Evolutionary conservation across 345 rosid genomes (phyloP), one percentile per base, ranked within the genome.

Genomic region (Gossypium thurberi): DNA sequence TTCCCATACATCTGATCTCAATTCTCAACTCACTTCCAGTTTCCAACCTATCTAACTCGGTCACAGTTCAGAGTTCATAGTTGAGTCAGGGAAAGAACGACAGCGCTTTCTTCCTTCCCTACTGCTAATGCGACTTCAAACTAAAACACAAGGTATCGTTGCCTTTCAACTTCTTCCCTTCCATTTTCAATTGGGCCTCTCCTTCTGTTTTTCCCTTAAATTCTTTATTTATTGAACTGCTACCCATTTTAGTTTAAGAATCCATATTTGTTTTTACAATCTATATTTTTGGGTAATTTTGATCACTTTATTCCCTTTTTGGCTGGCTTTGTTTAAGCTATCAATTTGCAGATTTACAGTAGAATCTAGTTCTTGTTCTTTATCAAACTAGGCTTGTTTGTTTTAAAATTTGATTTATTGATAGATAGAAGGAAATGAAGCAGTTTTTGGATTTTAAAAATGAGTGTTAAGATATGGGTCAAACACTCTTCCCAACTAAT

Each of bases 381-480:
- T 12, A 46, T 59, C 13, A 21, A 46, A 23, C 4, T 21, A 10
- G 53, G 42, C 18, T 44, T 65, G 3, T 23, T 25, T 23, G 66
- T 7, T 11, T 26, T 47, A 3, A 47, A 67, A 8, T 48, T 56
- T 15, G 43, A 25, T 48, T 67, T 67, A 7, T 65, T 50, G 72
- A 17, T 66, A 68, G 17, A 55, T 10, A 14, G n/a, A 64, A 2
- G 47, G 51, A 28, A 58, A 72, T 47, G 65, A 21, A 33, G 46
- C 10, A 56, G 20, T 69, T 40, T 65, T 69, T 55, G 62, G 71
- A 74, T 74, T 47, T 8, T 46, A 3, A 66, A 64, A 28, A 56
- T 33, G 40, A 64, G 25, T 25, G 26, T 42, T 20, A 25, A 50
- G 14, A 23, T 14, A 50, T 42, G 12, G 63, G 17, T 33, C 37